Conservation (phyloP, 192 early-diverging fungal species). For the Coemansia sp. region DNA sequence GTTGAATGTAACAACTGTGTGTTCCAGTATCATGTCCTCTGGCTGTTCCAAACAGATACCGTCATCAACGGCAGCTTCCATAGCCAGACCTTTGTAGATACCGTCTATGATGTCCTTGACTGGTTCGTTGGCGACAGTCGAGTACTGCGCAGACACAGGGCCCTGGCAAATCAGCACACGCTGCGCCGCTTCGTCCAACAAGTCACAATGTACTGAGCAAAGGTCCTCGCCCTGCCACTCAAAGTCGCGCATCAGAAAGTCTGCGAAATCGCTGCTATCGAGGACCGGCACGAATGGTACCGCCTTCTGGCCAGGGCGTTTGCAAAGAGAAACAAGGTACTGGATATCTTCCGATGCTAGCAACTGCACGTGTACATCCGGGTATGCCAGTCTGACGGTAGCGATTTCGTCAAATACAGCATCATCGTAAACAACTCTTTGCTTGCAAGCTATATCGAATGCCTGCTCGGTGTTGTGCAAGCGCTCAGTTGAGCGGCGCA, state of each 20-base stretch:
- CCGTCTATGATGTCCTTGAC: conserved; percentile 82
- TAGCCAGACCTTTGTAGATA: conserved; percentile 73
- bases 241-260: conserved; percentile 93
- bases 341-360: conserved; percentile 34
- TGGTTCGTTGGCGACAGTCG: conserved; percentile 72
- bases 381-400: conserved; percentile 58
- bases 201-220: conserved; percentile 61
- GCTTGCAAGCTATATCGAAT: neutral
- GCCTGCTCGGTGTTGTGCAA: conserved; percentile 74
- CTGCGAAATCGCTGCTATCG: conserved; percentile 86
- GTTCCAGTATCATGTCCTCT: no score
- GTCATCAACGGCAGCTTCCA: neutral
- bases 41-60: no score
- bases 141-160: conserved; percentile 76
- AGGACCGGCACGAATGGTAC: conserved; percentile 90
- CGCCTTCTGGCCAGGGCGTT: conserved; percentile 70
- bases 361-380: conserved; percentile 8
- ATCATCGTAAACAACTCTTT: conserved; percentile 6
- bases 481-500: conserved; percentile 68
- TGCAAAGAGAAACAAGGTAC: conserved; percentile 31
- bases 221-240: conserved; percentile 86
- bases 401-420: conserved; percentile 64
- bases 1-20: neutral
- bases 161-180: conserved; percentile 88
- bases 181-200: conserved; percentile 65